Evolutionary conservation across 176 grass and related monocot species (phyloP), one percentile per base, ranked within the genome.

Genomic region (Aegilops speltoides): DNA sequence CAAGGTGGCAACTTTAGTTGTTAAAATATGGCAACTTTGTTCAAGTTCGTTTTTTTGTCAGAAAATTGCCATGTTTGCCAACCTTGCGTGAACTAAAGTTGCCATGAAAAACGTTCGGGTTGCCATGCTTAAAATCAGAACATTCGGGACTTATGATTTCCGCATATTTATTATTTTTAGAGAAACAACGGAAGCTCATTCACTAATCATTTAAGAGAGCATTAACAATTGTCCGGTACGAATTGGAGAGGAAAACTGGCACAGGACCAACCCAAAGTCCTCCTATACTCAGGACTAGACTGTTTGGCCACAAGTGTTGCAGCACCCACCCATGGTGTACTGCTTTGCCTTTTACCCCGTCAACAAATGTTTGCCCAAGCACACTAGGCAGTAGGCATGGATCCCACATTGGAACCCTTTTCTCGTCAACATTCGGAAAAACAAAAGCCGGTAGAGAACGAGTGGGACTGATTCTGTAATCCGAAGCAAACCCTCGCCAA

Each of bases 311-410:
- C 41, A 43, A 32, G 16, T 34, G 65, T 20, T 54, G 28, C 64
- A 67, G 65, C 65, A 68, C 16, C 16, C 36, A 72, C 69, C 22
- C 36, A 73, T 46, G 23, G 54, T 64, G n/a, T 48, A 34, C 25
- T 68, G 78, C 13, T 38, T 77, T 32, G 24, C 12, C 57, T 81
- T 65, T 63, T 34, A 71, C 80, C 24, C 40, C 45, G 5, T 31
- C 41, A 85, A 46, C 68, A 56, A 76, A 81, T 75, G 45, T 34
- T 36, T 23, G 26, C 29, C 38, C 66, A 69, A 77, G 62, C 61
- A 85, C 50, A 89, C 62, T 81, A 86, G 60, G 59, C 15, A 86
- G 34, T 81, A 86, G 60, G 32, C 68, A 90, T 90, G 79, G 83
- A 90, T 87, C 84, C 80, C 57, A 86, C 79, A 64, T 62, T 64